Base-by-base conservation (phyloP, 2,329 filamentous ascomycete genomes). In the Sporothrix brasiliensis region DNA sequence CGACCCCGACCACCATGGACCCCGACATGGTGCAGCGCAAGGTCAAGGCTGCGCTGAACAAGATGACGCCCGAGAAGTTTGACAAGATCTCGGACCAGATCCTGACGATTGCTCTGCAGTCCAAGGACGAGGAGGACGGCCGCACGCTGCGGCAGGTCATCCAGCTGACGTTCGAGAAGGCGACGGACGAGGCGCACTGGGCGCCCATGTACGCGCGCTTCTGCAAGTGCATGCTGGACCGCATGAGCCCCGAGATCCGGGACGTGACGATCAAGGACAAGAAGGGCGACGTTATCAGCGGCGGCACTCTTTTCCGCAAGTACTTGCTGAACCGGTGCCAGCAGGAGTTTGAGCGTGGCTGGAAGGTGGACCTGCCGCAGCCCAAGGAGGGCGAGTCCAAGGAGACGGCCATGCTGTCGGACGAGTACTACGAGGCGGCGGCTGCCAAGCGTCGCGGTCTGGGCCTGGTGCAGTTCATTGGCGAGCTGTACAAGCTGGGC, bases 11-110 rank as follows among this genome's bases (percentile, higher is more conserved):
- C 67, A 86, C 92, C 76, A 87, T 98, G 83, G 89, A 96, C 74
- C 94, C 95, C 30, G 92, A 94, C 76, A 89, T 95, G 85, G 95
- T 99, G 71, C 95, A 99, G 84, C 91, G 94, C 76, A 99, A 99
- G 89, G 95, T 99, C 79, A 99, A 99, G 89, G 91, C 93, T 74
- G 92, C 92, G 73, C 85, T 99, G 77, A 99, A 99, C 89, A 99
- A 99, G 91, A 98, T 99, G 95, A 98, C 95, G 0, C 95, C 95
- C 0, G 95, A 99, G 83, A 99, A 98, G 79, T 99, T 99, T 77
- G 94, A 97, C 79, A 93, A 91, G 83, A 97, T 99, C 75, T 89
- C 95, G 7, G 92, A 94, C 73, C 93, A 97, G 80, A 97, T 99
- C 73, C 87, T 99, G 69, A 86, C 89, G 69, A 99, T 99, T 79